Conservation (phyloP, 139 green algal species). For the Nannochloris sp. region DNA sequence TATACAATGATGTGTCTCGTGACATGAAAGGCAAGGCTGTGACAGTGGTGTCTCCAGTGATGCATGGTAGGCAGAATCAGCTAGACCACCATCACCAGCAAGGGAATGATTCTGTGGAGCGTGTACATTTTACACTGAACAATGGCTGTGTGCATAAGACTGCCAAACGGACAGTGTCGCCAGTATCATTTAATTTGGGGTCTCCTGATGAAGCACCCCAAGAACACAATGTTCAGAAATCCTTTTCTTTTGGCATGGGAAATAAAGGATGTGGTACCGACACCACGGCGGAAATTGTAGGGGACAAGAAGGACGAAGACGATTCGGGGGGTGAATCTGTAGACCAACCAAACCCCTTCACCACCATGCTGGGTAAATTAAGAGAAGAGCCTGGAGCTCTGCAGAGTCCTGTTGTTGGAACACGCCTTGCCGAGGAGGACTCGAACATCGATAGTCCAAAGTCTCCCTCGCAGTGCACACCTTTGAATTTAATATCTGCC, state of each 20-base stretch:
- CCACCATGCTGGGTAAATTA: slow-evolving; percentile 24
- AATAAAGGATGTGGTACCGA: not conserved
- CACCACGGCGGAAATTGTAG: not conserved
- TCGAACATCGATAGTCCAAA: slow-evolving; percentile 13
- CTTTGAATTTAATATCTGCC: slow-evolving; percentile 21
- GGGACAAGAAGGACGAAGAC: not conserved
- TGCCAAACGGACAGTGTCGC: too few species aligned
- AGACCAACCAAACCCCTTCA: slow-evolving; percentile 21
- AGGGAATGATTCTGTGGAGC: too few species aligned
- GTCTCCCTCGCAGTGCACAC: slow-evolving; percentile 22
- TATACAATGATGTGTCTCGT: not conserved
- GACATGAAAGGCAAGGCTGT: not conserved
- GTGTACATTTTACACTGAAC: too few species aligned
- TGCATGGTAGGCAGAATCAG: not conserved
- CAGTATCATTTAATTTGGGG: too few species aligned
- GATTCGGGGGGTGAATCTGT: slow-evolving; percentile 11
- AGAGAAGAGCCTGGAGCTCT: not conserved
- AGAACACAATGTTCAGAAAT: too few species aligned
- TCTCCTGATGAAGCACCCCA: too few species aligned
- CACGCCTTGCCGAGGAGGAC: too few species aligned
- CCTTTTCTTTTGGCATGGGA: slow-evolving; percentile 10
- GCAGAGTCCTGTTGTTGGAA: not conserved
- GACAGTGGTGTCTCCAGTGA: not conserved
- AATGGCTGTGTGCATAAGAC: too few species aligned
- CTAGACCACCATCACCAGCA: too few species aligned